Evolutionary conservation across 495 filamentous ascomycete genomes (phyloP), one percentile per base, ranked within the genome.

Genomic region (Penicillium egyptiacum): DNA sequence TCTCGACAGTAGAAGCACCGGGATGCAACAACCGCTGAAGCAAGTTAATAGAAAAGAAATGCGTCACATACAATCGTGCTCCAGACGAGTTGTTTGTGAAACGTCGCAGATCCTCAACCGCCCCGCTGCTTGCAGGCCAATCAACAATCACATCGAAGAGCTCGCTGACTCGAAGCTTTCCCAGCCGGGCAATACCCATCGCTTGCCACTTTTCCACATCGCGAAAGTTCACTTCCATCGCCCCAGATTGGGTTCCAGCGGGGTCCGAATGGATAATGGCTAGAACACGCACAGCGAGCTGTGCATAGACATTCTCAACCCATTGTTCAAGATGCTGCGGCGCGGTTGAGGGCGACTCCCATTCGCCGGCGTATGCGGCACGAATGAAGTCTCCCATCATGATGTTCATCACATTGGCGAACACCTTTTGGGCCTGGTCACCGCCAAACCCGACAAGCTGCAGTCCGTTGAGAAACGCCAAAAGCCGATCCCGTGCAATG

Each of bases 91-190:
- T 72, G 68, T 83, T 72, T 68, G 85, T 68, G 63, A 85, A 83
- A 50, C 75, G 77, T 57, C 86, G 86, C 45, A 89, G 64, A 70
- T 98, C 94, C 51, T 93, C 84, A 45, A 97, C 84, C 5, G 89
- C 92, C n/a, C 89, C 90, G 30, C 80, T 80, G 57, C 87, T 91
- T 9, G 70, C 71, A 26, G 91, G 89, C 94, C 94, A 97, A 22
- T 86, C 83, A 35, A 92, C 81, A 43, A 96, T 85, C 50, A 96
- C 89, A 58, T 96, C 88, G 60, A 97, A 98, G 6, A 98, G 76
- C 65, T 96, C 90, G 3, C 83, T 78, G 11, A 88, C 90, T 30
- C 93, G 86, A 23, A 94, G 80, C 40, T 83, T 81, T 4, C 91
- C 92, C n/a, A 96, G 78, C 23, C 89, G 82, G 6, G 86, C 83